Conservation (phyloP, 148 eudicot genomes). For the Beta vulgaris region DNA sequence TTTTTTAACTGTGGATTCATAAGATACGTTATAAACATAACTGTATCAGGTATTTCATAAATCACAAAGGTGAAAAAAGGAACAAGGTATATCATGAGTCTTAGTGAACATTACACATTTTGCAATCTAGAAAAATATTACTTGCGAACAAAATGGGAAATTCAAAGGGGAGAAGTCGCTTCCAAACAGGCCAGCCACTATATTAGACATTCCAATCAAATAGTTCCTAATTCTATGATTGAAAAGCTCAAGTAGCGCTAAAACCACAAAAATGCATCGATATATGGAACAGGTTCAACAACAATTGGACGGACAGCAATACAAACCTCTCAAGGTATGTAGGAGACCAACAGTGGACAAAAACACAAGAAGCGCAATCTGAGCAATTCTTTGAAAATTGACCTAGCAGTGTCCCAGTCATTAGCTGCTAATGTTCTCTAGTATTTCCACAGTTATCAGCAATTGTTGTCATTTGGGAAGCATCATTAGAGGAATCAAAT, state of each 20-base stretch:
- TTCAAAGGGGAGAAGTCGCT: neutral
- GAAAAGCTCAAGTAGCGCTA: slow-evolving; percentile 5
- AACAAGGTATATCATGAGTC: neutral
- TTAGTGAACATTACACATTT: neutral
- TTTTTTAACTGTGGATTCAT: neutral
- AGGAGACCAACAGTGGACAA: neutral
- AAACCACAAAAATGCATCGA: slow-evolving; percentile 3
- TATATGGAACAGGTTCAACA: neutral
- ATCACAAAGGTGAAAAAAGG: neutral
- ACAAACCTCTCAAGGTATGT: neutral
- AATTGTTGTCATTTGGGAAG: neutral
- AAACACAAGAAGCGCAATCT: slow-evolving; percentile 9
- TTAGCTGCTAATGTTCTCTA: neutral
- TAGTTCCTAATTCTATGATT: slow-evolving; percentile 6
- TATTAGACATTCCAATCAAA: neutral
- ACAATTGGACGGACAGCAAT: neutral
- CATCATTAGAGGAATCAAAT: neutral
- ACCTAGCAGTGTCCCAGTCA: neutral
- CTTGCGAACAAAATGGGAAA: neutral
- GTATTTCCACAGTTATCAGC: slow-evolving; percentile 10
- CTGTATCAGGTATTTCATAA: neutral
- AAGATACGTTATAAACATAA: neutral
- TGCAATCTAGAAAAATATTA: neutral
- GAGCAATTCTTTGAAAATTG: slow-evolving; percentile 1
- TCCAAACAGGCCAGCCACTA: neutral